A percentile compares a stretch with the other conserved stretches of the same genome.
Evolutionary conservation across 2,329 filamentous ascomycete species (phyloP).

Genomic region (Phoma herbarum): DNA sequence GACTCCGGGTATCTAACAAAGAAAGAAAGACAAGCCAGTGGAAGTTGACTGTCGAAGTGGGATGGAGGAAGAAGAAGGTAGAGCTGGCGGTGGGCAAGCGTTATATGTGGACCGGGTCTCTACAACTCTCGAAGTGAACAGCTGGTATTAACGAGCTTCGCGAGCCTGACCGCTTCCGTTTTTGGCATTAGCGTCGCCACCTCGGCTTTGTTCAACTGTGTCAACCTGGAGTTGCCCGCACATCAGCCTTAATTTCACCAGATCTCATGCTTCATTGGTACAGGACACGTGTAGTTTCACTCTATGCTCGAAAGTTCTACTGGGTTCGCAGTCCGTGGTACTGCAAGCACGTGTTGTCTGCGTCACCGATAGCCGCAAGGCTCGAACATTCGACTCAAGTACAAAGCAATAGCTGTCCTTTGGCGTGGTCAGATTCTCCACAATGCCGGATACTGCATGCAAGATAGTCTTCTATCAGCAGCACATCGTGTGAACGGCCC

Average conservation of each 20-base stretch:
- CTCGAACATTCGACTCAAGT: conserved; percentile 2
- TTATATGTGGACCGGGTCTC: conserved; percentile 42
- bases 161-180: conserved; percentile 30
- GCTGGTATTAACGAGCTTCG: conserved; percentile 40
- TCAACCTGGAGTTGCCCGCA: conserved; percentile 26
- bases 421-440: background rate
- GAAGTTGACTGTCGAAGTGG: conserved; percentile 29
- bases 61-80: conserved; percentile 33
- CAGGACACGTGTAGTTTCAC: conserved; percentile 45
- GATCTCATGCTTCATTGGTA: conserved; percentile 37
- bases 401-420: conserved; percentile 9
- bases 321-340: conserved; percentile 13
- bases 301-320: conserved; percentile 32
- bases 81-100: conserved; percentile 33
- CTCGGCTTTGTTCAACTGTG: conserved; percentile 19
- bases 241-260: conserved; percentile 44
- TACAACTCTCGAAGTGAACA: conserved; percentile 45
- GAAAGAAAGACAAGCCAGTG: conserved; percentile 35
- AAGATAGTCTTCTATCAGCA: conserved; percentile 7
- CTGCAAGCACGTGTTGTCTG: conserved; percentile 21
- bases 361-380: conserved; percentile 4
- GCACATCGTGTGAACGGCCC: background rate
- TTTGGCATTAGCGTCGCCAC: conserved; percentile 29
- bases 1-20: conserved; percentile 44
- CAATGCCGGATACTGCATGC: conserved; percentile 1